Percentiles rank a stretch among this genome's conserved stretches.
phyloP scores from a whole-genome alignment of 768 basidiomycete species.

The Mycena filopes region DNA sequence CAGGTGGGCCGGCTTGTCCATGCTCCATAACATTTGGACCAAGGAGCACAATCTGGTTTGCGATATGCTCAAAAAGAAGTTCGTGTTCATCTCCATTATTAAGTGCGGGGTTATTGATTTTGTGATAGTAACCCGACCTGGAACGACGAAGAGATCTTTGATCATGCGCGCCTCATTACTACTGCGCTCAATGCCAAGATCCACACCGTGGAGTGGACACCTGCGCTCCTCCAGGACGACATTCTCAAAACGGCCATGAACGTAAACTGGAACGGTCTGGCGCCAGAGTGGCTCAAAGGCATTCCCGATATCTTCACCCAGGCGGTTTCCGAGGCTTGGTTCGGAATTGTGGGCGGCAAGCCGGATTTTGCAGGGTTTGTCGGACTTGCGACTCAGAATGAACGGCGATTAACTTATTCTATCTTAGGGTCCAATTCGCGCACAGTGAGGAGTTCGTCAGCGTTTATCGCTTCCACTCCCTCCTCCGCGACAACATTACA shows the following conservation, averaged over 20 bases:
- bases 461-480: constrained; percentile 30
- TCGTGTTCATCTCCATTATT: not conserved
- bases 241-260: constrained; percentile 22
- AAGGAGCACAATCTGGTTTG: constrained; percentile 30
- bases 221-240: constrained; percentile 18
- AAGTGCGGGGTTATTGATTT: not conserved
- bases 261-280: constrained; percentile 28
- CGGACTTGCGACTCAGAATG: too few relatives aligned
- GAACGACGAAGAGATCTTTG: constrained; percentile 27
- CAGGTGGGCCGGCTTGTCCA: constrained; percentile 22
- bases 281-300: constrained; percentile 13
- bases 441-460: constrained; percentile 31
- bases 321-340: constrained; percentile 18
- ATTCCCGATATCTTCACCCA: constrained; percentile 19
- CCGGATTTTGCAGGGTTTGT: constrained; percentile 29
- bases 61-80: constrained; percentile 28
- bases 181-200: constrained; percentile 31
- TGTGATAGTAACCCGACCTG: constrained; percentile 18
- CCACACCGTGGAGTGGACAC: constrained; percentile 33
- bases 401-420: too few relatives aligned
- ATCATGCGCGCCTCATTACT: constrained; percentile 31
- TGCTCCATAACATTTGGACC: constrained; percentile 27
- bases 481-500: constrained; percentile 27
- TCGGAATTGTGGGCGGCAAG: constrained; percentile 24
- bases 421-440: constrained; percentile 29